These are phyloP conservation scores for Mucuna pruriens DNA, from an alignment of 306 rosid species.

Conservation along the genomic window DNA sequence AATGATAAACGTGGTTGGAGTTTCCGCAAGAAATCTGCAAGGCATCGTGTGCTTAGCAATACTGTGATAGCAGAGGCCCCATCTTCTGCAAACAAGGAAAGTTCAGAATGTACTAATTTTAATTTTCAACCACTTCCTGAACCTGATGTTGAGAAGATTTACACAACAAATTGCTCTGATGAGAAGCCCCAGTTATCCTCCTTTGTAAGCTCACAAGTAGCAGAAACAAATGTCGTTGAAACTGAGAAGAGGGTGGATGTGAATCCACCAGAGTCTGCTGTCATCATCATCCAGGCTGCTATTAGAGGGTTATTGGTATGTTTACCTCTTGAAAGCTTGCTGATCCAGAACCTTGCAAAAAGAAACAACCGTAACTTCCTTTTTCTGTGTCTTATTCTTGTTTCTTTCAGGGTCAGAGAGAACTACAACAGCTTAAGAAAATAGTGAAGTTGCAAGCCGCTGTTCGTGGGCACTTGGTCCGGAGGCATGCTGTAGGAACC, in stretches of 20 bases:
- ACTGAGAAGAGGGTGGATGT: constrained; percentile 54
- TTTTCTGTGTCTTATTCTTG: constrained; percentile 12
- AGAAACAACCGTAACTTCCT: constrained; percentile 6
- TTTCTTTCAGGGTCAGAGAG: constrained; percentile 66
- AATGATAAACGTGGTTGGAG: constrained; percentile 94
- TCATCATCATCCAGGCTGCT: constrained; percentile 75
- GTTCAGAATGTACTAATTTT: constrained; percentile 54
- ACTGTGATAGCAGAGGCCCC: constrained; percentile 67
- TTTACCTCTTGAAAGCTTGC: constrained; percentile 29
- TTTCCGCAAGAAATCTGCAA: constrained; percentile 84
- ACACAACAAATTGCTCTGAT: constrained; percentile 47
- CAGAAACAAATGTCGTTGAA: constrained; percentile 46
- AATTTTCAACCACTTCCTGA: constrained; percentile 53
- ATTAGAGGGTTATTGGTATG: constrained; percentile 79
- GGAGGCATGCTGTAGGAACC: constrained; percentile 90
- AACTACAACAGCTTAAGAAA: constrained; percentile 56
- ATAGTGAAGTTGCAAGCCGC: constrained; percentile 92
- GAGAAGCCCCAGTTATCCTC: constrained; percentile 64
- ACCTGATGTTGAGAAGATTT: constrained; percentile 60
- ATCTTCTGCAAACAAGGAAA: constrained; percentile 66
- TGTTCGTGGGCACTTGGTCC: constrained; percentile 89
- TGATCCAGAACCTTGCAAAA: constrained; percentile 5
- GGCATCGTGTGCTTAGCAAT: constrained; percentile 93
- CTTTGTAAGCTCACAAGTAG: constrained; percentile 46
- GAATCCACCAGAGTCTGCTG: constrained; percentile 58